Conservation (phyloP, 2,329 filamentous ascomycete genomes). For the Dactylellina leptospora region DNA sequence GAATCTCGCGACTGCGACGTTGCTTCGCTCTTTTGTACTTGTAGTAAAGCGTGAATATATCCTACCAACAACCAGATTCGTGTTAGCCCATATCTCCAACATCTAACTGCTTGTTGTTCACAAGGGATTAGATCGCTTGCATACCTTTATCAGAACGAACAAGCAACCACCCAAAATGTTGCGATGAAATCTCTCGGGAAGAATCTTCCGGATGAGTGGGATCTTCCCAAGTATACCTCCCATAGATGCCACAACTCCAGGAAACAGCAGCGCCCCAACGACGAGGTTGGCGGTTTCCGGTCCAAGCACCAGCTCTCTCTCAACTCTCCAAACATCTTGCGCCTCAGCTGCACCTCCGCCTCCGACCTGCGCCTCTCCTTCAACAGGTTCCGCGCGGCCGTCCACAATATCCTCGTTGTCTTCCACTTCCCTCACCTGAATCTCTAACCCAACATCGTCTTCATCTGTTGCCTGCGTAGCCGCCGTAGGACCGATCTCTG, state of each 20-base stretch:
- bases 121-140: constrained; percentile 13
- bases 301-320: constrained; percentile 55
- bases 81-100: constrained; percentile 21
- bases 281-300: constrained; percentile 69
- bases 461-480: constrained; percentile 58
- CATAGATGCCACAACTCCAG: constrained; percentile 78
- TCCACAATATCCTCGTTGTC: constrained; percentile 55
- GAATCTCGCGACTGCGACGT: constrained; percentile 66
- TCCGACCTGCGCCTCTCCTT: constrained; percentile 14
- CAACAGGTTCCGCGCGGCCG: constrained; percentile 38
- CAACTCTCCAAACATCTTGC: constrained; percentile 28
- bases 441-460: constrained; percentile 63
- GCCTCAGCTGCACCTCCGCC: constrained; percentile 50
- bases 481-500: constrained; percentile 69
- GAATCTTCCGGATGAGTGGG: constrained; percentile 67
- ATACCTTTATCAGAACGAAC: constrained; percentile 80
- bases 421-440: constrained; percentile 56
- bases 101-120: neutral
- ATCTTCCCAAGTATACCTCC: constrained; percentile 76
- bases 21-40: constrained; percentile 71
- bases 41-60: constrained; percentile 69
- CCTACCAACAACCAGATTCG: constrained; percentile 57
- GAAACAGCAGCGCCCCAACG: constrained; percentile 78
- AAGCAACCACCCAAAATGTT: constrained; percentile 88
- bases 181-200: constrained; percentile 87